Evolutionary conservation across 1,284 basidiomycete genomes (phyloP).

Genomic region (Blastosporella zonata): DNA sequence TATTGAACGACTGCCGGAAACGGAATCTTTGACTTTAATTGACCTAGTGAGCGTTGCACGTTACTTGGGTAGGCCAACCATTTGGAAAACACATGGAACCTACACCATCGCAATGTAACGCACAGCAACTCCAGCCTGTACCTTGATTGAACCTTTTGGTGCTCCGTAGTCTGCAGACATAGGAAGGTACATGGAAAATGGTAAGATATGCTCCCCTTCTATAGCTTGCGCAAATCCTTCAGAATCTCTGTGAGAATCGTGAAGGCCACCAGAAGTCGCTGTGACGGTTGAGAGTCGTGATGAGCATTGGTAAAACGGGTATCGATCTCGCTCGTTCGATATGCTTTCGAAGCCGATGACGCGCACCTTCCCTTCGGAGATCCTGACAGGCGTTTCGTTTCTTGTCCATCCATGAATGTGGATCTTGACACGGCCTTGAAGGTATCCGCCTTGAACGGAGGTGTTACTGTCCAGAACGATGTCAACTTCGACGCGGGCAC

Average conservation of each 20-base stretch:
- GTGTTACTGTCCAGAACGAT: constrained; percentile 75
- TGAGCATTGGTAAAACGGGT: constrained; percentile 85
- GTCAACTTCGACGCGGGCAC: constrained; percentile 82
- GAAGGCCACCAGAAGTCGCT: constrained; percentile 44
- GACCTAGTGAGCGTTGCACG: constrained; percentile 44
- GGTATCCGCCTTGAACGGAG: constrained; percentile 78
- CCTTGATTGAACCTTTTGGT: constrained; percentile 68
- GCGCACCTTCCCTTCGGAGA: constrained; percentile 81
- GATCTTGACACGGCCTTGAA: constrained; percentile 75
- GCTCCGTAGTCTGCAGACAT: constrained; percentile 53
- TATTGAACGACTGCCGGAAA: constrained; percentile 66
- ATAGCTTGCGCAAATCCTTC: constrained; percentile 71
- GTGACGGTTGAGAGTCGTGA: constrained; percentile 57
- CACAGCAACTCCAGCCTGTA: constrained; percentile 62
- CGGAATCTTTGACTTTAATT: constrained; percentile 75
- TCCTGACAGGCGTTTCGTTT: constrained; percentile 59
- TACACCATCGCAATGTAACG: constrained; percentile 85
- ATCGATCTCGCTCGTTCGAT: constrained; percentile 57
- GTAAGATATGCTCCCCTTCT: constrained; percentile 72
- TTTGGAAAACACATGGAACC: constrained; percentile 4
- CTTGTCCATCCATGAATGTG: constrained; percentile 58
- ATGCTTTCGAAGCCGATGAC: constrained; percentile 87
- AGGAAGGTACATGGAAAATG: constrained; percentile 80
- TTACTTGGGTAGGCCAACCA: constrained; percentile 1
- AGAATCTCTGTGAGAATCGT: constrained; percentile 52